These are phyloP conservation scores for Sporormia fimetaria DNA, from an alignment of 495 filamentous ascomycete species.

Conservation along the genomic window DNA sequence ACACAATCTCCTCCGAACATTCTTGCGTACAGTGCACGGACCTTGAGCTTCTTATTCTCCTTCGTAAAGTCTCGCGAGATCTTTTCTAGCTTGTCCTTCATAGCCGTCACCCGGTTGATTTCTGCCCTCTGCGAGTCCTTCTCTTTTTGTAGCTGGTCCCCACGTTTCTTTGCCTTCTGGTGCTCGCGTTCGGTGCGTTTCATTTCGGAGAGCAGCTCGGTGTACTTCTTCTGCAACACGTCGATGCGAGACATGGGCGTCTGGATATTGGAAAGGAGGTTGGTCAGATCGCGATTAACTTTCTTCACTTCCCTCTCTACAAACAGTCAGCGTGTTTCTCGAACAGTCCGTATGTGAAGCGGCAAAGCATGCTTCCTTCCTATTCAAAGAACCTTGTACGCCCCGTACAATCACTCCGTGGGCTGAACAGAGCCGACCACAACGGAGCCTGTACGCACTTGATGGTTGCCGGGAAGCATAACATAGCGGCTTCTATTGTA, in stretches of 20 bases:
- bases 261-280: slow-evolving; percentile 70
- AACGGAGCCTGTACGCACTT: too few species aligned
- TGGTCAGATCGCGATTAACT: slow-evolving; percentile 78
- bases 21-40: slow-evolving; percentile 30
- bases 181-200: slow-evolving; percentile 89
- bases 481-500: too few species aligned
- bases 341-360: background rate
- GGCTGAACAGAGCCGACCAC: too few species aligned
- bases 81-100: slow-evolving; percentile 93
- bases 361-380: background rate
- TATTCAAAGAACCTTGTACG: background rate
- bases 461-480: too few species aligned
- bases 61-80: slow-evolving; percentile 82
- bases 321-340: slow-evolving; percentile 5
- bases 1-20: slow-evolving; percentile 9
- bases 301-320: slow-evolving; percentile 80
- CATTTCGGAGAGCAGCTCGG: slow-evolving; percentile 85
- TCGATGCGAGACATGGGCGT: slow-evolving; percentile 65
- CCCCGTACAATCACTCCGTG: too few species aligned
- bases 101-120: slow-evolving; percentile 69
- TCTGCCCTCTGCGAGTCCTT: slow-evolving; percentile 81
- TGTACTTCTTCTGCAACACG: slow-evolving; percentile 76
- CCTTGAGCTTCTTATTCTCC: slow-evolving; percentile 96
- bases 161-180: slow-evolving; percentile 87
- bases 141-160: slow-evolving; percentile 91